Conservation (phyloP, 164 flowering plant species). For the Vitis labrusca region DNA sequence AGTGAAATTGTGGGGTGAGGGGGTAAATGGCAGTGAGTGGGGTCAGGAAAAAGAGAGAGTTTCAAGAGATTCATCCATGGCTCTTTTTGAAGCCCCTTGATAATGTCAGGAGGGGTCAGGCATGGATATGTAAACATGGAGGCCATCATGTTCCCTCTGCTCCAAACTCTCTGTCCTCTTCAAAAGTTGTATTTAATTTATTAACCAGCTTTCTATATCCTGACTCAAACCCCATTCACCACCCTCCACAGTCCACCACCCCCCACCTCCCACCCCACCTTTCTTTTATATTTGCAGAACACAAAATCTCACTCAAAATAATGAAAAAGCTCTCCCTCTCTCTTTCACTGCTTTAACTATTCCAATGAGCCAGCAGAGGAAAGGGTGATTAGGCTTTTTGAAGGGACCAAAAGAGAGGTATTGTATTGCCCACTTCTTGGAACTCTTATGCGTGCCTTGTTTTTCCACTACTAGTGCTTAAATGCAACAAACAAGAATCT, state of each 20-base stretch:
- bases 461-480: conserved; percentile 7
- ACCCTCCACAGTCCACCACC: neutral
- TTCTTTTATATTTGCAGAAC: neutral
- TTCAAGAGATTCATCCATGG: conserved; percentile 30
- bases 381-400: conserved; percentile 15
- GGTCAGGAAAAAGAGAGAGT: conserved; percentile 17
- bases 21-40: conserved; percentile 1
- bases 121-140: conserved; percentile 58
- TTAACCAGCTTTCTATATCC: conserved; percentile 30
- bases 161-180: conserved; percentile 41
- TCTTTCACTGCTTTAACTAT: conserved; percentile 8
- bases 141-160: conserved; percentile 68
- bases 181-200: conserved; percentile 31
- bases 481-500: conserved; percentile 17
- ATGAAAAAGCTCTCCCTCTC: conserved; percentile 11
- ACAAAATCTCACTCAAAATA: conserved; percentile 5
- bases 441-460: conserved; percentile 25
- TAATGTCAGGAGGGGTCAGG: conserved; percentile 28
- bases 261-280: neutral
- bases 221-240: conserved; percentile 13
- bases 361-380: conserved; percentile 10
- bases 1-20: conserved; percentile 1
- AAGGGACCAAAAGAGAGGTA: conserved; percentile 9
- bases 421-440: conserved; percentile 29
- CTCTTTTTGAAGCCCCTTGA: conserved; percentile 19